A percentile compares a stretch with the other conserved stretches of the same genome.
Conservation (phyloP, 371 early-diverging fungal species). For the Coemansia sp. region DNA sequence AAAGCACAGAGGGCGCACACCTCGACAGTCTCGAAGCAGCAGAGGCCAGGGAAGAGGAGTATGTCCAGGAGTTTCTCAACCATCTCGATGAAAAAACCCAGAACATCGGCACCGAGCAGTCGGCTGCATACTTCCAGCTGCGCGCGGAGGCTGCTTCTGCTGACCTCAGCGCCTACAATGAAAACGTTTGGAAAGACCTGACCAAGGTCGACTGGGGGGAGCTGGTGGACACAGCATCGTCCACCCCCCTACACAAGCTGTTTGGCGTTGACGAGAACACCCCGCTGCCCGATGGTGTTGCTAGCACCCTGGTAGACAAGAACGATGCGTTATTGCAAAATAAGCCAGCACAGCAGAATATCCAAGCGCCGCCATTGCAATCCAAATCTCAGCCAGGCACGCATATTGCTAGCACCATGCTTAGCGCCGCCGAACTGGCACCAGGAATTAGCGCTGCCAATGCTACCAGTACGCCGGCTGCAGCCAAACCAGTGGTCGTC, state of each 20-base stretch:
- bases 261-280: slow-evolving; percentile 13
- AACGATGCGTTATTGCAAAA: not conserved
- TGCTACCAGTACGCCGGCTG: no score
- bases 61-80: slow-evolving; percentile 21
- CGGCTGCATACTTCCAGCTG: slow-evolving; percentile 28
- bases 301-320: not conserved
- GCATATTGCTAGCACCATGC: not conserved
- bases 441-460: slow-evolving; percentile 9
- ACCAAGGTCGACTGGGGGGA: slow-evolving; percentile 21
- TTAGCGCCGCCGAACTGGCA: slow-evolving; percentile 19
- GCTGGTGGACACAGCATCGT: slow-evolving; percentile 1
- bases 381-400: not conserved
- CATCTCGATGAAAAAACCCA: slow-evolving; percentile 28
- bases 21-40: not conserved
- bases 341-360: not conserved
- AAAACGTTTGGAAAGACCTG: slow-evolving; percentile 17
- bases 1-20: not conserved
- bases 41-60: slow-evolving; percentile 18
- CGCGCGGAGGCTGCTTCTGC: slow-evolving; percentile 26
- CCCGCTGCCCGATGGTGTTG: not conserved
- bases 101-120: slow-evolving; percentile 1
- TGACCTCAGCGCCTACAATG: slow-evolving; percentile 10
- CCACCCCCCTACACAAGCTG: slow-evolving; percentile 21
- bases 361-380: not conserved
- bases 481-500: not conserved